Conservation (phyloP, 2,329 filamentous ascomycete species). For the Mycosphaerella sp. region DNA sequence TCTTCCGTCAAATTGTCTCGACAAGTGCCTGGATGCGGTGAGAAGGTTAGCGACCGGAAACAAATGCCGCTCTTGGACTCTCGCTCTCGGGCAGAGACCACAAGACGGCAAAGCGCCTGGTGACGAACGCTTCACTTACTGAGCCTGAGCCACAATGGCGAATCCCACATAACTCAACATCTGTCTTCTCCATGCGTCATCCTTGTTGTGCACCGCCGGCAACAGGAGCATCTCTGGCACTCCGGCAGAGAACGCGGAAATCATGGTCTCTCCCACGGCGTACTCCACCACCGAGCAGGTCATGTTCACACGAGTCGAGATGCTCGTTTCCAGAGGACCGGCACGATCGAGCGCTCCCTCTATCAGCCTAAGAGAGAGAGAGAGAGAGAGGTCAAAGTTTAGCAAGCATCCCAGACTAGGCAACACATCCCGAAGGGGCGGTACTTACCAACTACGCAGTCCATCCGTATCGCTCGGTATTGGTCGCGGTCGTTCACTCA, state of each 20-base stretch:
- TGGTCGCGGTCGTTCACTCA: neutral
- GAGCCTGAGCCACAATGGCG: conserved; percentile 2
- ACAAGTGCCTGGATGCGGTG: neutral
- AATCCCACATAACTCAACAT: conserved; percentile 2
- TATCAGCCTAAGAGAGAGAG: too few relatives aligned
- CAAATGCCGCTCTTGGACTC: too few relatives aligned
- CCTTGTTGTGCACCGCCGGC: neutral
- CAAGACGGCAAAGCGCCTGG: neutral
- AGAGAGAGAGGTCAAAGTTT: too few relatives aligned
- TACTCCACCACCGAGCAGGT: neutral
- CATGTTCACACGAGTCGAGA: neutral
- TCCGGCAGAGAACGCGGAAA: neutral
- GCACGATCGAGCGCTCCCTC: too few relatives aligned
- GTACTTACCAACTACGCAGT: neutral
- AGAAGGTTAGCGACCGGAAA: too few relatives aligned
- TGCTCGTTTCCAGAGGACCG: too few relatives aligned
- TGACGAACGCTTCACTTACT: neutral
- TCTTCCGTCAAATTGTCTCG: neutral
- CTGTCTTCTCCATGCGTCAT: neutral
- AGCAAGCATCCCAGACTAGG: too few relatives aligned
- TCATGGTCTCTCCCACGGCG: neutral
- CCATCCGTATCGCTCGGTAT: neutral
- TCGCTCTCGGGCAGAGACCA: neutral
- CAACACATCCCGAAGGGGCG: neutral
- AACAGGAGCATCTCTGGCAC: neutral